Conservation (phyloP, 257 asterid species). For the Solanum microdontum region DNA sequence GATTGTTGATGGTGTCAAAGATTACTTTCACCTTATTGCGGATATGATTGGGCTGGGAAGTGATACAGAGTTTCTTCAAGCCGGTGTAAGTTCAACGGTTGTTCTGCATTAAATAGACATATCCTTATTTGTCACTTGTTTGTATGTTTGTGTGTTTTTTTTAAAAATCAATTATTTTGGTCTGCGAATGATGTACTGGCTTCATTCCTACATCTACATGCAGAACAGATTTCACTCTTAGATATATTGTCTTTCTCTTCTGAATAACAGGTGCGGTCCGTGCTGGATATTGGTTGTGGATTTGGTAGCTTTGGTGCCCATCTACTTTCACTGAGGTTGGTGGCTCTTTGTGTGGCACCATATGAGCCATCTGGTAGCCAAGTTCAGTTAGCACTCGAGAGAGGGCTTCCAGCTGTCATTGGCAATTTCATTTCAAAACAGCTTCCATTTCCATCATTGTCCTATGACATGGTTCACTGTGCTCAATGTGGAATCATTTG, state of each 20-base stretch:
- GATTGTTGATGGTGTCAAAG: constrained; percentile 73
- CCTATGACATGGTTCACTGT: constrained; percentile 97
- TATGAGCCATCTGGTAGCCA: constrained; percentile 96
- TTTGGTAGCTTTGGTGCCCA: constrained; percentile 96
- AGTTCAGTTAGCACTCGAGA: constrained; percentile 92
- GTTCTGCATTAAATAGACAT: not conserved
- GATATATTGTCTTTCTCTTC: constrained; percentile 7
- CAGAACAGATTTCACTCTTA: not conserved
- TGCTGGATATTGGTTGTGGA: constrained; percentile 94
- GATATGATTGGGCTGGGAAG: constrained; percentile 88
- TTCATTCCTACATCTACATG: not conserved
- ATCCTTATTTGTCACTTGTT: not conserved
- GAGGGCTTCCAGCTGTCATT: constrained; percentile 96
- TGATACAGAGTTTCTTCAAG: constrained; percentile 66
- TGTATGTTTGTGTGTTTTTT: not conserved
- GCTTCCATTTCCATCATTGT: constrained; percentile 85
- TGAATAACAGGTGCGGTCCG: constrained; percentile 64
- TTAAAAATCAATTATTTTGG: not conserved
- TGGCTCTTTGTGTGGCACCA: constrained; percentile 92
- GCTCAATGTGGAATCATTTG: constrained; percentile 87
- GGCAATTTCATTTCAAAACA: constrained; percentile 75
- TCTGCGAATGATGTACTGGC: not conserved
- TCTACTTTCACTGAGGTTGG: constrained; percentile 72
- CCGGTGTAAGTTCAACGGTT: constrained; percentile 57
- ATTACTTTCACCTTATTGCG: constrained; percentile 81